Conservation (phyloP, 352 stramenopile species). For the Phytophthora brassicae region DNA sequence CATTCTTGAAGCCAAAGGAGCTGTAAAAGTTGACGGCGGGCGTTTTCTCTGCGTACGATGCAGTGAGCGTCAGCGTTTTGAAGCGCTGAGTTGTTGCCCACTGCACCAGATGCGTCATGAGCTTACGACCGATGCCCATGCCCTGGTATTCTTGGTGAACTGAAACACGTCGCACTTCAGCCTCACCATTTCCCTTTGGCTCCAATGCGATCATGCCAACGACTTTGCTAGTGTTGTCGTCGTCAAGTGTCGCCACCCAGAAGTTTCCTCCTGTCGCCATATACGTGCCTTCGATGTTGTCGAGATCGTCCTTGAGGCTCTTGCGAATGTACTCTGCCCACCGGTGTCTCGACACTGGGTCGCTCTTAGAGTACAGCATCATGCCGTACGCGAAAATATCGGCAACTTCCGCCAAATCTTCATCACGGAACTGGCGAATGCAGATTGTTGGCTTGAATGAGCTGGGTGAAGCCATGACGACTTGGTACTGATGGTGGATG, state of each 20-base stretch:
- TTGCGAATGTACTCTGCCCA: slow-evolving; percentile 37
- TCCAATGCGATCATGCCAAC: slow-evolving; percentile 34
- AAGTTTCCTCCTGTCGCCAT: slow-evolving; percentile 43
- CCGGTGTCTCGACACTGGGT: slow-evolving; percentile 15
- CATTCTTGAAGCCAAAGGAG: slow-evolving; percentile 32
- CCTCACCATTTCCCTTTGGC: slow-evolving; percentile 15
- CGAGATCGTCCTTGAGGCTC: slow-evolving; percentile 38
- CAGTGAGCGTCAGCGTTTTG: slow-evolving; percentile 18
- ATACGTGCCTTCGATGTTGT: slow-evolving; percentile 37
- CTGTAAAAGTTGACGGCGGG: slow-evolving; percentile 35
- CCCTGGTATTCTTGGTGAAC: slow-evolving; percentile 28
- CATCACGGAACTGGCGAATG: slow-evolving; percentile 38
- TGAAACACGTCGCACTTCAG: slow-evolving; percentile 35
- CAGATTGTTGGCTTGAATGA: slow-evolving; percentile 4
- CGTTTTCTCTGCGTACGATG: slow-evolving; percentile 14
- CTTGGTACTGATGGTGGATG: not conserved
- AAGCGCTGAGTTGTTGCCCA: slow-evolving; percentile 28
- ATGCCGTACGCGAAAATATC: slow-evolving; percentile 44
- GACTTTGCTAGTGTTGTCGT: slow-evolving; percentile 19
- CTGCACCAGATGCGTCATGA: slow-evolving; percentile 25
- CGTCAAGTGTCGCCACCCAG: slow-evolving; percentile 38
- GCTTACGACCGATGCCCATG: slow-evolving; percentile 28
- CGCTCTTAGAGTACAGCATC: slow-evolving; percentile 35
- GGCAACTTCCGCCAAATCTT: slow-evolving; percentile 34
- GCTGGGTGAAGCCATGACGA: slow-evolving; percentile 9